Base-by-base conservation (phyloP, 768 basidiomycete genomes). In the Mycena venus region DNA sequence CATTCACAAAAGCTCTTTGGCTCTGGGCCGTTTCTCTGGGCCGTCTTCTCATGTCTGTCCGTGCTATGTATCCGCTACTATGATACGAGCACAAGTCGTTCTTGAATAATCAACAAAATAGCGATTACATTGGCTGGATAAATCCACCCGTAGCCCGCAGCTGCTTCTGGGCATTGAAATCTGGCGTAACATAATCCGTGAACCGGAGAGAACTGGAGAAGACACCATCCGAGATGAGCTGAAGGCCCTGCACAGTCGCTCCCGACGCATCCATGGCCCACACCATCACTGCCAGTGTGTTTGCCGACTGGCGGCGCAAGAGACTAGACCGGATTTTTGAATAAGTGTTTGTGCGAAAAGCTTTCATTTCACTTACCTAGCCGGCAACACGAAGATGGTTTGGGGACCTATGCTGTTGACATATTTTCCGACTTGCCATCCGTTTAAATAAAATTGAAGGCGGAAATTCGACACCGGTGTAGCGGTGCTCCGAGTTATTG, bases 341-440 rank as follows among this genome's bases (percentile, higher is more conserved):
- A 15, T 10, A 10, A 42, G n/a, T 31, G n/a, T 36, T 7, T 4
- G 15, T 19, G 25, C 32, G 17, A 2, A 17, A 19, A 63, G n/a
- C 21, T 32, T 7, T 70, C 17, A 38, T 38, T 53, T n/a, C 15
- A 55, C 82, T 68, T 78, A 87, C 88, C 87, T 85, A 17, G 88
- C 87, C 47, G 89, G 88, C n/a, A 89, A 79, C 21, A 88, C 88
- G 63, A 87, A 90, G 4, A 86, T 70, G 6, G 88, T 88, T 80
- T 90, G 88, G 12, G 89, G 88, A 6, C 88, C 88, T 62, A 89
- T 84, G 71, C 88, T 88, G 71, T 90, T 89, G 73, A 86, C 85
- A 65, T 88, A 90, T 77, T 90, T 89, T 11, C 89, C 88, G n/a
- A 89, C 69, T 72, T 88, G 87, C 88, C 87, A 90, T 5, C 89